Conservation (phyloP, 306 rosid genomes). For the Vicia faba region DNA sequence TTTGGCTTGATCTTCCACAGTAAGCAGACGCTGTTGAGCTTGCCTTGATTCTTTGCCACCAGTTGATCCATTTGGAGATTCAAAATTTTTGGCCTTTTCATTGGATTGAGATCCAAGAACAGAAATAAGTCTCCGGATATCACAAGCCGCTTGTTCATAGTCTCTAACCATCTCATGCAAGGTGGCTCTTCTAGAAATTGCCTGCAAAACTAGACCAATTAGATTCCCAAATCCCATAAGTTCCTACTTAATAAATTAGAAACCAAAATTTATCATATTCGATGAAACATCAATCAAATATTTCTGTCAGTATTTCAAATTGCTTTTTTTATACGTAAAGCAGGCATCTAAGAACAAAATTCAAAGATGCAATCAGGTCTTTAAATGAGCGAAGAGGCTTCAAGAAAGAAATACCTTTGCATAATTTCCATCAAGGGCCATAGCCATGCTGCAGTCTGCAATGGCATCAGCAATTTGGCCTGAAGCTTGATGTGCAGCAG, state of each 20-base stretch:
- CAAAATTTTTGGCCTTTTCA: constrained; percentile 51
- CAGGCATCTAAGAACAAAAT: constrained; percentile 23
- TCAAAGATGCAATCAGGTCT: constrained; percentile 26
- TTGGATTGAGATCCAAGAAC: constrained; percentile 65
- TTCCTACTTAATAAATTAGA: constrained; percentile 3
- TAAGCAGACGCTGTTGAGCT: constrained; percentile 55
- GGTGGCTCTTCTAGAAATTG: constrained; percentile 89
- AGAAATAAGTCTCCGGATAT: constrained; percentile 63
- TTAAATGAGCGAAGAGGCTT: constrained; percentile 21
- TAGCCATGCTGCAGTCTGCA: constrained; percentile 89
- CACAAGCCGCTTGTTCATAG: constrained; percentile 71
- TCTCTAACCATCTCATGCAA: constrained; percentile 86
- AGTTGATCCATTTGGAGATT: constrained; percentile 56
- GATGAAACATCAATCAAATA: constrained; percentile 26
- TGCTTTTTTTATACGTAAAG: constrained; percentile 25
- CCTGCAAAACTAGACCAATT: constrained; percentile 52
- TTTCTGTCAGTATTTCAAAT: constrained; percentile 14
- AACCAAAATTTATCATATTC: constrained; percentile 15
- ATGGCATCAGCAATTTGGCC: constrained; percentile 91
- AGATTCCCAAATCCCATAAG: constrained; percentile 28
- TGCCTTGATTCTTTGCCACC: constrained; percentile 64
- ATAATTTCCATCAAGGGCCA: constrained; percentile 81
- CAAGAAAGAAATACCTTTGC: constrained; percentile 63
- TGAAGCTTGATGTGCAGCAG: constrained; percentile 89
- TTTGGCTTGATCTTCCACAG: constrained; percentile 74